Base-by-base conservation (phyloP, 371 early-diverging fungal species). In the Mortierella sp. region DNA sequence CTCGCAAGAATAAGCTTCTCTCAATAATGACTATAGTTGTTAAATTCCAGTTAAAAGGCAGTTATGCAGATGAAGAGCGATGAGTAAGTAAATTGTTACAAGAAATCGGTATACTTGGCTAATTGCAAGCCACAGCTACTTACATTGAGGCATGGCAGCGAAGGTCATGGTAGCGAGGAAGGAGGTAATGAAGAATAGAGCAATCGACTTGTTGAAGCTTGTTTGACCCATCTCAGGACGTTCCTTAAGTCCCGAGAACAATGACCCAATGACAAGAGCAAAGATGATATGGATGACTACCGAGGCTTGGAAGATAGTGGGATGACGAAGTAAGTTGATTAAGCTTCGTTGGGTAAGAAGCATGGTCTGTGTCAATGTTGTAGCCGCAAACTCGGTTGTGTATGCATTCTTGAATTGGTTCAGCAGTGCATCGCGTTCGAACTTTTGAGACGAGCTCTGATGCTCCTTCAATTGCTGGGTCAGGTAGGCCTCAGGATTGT, bases 161-260 rank as follows among this genome's bases (percentile, higher is more conserved):
- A 68, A 73, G 17, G 72, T 70, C 70, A 79, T 79, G 15, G 79
- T 79, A 9, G 79, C 79, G 6, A 79, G 64, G 67, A 79, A 79
- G 10, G 79, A 79, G n/a, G 70, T 70, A 60, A 79, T 73, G 31
- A 79, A 79, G 64, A 79, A 79, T 59, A 79, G 26, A 15, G 70
- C 56, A 66, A 79, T 79, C 8, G 79, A 79, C 59, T 62, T 79
- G 74, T 79, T 79, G 61, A 79, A 79, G 64, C 79, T 74, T 13
- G 64, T 74, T 0, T 45, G 49, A 9, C 79, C 74, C 79, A 70
- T 74, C 60, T 67, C 74, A 4, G 74, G 67, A 2, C 79, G 64
- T 15, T 74, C 79, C 70, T 70, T 70, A 35, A 79, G 61, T n/a
- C 79, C 79, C 26, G 79, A 79, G 64, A 79, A 79, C 67, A 79